Evolutionary conservation across 352 stramenopile genomes (phyloP), one percentile per base, ranked within the genome.

Genomic region (Globisporangium paddicum): DNA sequence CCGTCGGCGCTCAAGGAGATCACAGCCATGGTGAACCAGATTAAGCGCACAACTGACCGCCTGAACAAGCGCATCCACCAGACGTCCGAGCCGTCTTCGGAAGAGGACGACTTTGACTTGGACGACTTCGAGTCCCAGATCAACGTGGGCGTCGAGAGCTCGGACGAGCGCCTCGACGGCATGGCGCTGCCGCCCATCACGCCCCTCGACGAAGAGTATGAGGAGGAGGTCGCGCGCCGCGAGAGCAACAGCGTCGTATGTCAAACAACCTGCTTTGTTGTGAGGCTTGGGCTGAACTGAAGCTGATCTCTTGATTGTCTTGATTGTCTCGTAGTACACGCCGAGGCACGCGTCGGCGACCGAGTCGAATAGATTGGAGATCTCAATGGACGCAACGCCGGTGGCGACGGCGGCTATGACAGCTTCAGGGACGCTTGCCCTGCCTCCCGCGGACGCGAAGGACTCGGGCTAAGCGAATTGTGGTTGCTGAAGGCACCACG

Each of bases 21-120:
- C 55, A 81, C 78, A 1, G 60, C 55, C 14, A 89, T 90, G 78
- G 71, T 89, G 23, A 75, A 86, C 30, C 73, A 92, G 57, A 87
- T 92, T 41, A 81, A 87, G 23, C 75, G 72, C 32, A 88, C 76
- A 5, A 90, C 78, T 1, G 72, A 88, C 44, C 51, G 74, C 10
- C 54, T 90, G 26, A 85, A 71, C 64, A 67, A 75, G 32, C 72
- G 69, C 40, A 59, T 87, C 14, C 66, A 87, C 11, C 37, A 71
- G 14, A 26, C 35, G 4, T 59, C 53, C 7, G 65, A 73, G 3
- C 62, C 64, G 5, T 71, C 72, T 18, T 74, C 74, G 2, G 71
- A 86, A 14, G 73, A 86, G 2, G 69, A 86, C 38, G 77, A 81
- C 5, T 55, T 74, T n/a, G 72, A 84, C 25, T 58, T 77, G 11